phyloP scores from a whole-genome alignment of 1,284 basidiomycete species.

The Gomphus bonarii region DNA sequence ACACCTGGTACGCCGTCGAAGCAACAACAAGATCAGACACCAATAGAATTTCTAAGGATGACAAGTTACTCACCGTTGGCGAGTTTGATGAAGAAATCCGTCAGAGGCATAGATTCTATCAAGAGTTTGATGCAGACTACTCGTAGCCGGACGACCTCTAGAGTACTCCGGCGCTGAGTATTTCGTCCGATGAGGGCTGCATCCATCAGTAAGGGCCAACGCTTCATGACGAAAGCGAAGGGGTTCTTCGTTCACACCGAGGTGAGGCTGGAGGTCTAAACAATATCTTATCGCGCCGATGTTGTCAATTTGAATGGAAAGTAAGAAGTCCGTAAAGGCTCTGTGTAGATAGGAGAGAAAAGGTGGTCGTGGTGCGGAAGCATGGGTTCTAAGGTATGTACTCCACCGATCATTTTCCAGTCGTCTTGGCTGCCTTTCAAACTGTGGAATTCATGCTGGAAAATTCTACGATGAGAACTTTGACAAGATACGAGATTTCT shows the following conservation, averaged over 20 bases:
- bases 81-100: constrained; percentile 85
- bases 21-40: constrained; percentile 12
- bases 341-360: constrained; percentile 86
- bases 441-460: constrained; percentile 83
- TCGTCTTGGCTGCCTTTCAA: constrained; percentile 75
- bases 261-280: constrained; percentile 72
- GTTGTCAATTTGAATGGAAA: constrained; percentile 95
- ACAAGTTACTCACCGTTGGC: constrained; percentile 59
- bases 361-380: constrained; percentile 83
- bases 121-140: constrained; percentile 92
- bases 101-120: constrained; percentile 89
- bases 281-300: constrained; percentile 96
- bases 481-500: constrained; percentile 53
- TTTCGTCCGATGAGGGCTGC: constrained; percentile 66
- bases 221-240: constrained; percentile 91
- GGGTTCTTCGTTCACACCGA: constrained; percentile 89
- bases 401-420: constrained; percentile 76
- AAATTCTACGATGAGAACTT: constrained; percentile 86
- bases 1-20: constrained; percentile 75
- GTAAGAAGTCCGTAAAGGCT: constrained; percentile 96
- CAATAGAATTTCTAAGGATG: constrained; percentile 1
- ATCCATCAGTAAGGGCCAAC: constrained; percentile 92
- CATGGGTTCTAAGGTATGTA: constrained; percentile 71
- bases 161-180: constrained; percentile 68
- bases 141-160: constrained; percentile 86